These are phyloP conservation scores for Tillandsia leiboldiana DNA, from an alignment of 176 grass and related monocot genomes.

Conservation along the genomic window DNA sequence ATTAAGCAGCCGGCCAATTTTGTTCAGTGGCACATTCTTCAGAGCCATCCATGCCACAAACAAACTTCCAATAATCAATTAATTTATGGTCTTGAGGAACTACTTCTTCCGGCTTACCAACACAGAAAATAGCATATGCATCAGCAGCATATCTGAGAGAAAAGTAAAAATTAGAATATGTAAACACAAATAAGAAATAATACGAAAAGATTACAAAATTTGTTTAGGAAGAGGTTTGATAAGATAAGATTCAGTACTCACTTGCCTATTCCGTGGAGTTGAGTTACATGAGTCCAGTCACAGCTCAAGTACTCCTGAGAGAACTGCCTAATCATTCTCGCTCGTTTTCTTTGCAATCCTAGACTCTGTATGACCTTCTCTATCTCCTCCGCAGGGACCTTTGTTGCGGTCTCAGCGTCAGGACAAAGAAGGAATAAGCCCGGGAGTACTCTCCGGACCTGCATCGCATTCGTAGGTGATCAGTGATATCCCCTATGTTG, in stretches of 20 bases:
- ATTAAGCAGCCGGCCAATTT: not conserved
- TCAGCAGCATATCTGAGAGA: slow-evolving; percentile 65
- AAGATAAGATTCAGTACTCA: slow-evolving; percentile 13
- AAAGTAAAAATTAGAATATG: not conserved
- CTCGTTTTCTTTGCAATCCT: slow-evolving; percentile 36
- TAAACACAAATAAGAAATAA: not conserved
- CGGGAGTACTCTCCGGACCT: slow-evolving; percentile 26
- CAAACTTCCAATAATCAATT: slow-evolving; percentile 58
- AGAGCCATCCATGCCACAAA: slow-evolving; percentile 6
- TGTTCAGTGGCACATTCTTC: not conserved
- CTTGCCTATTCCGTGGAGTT: slow-evolving; percentile 72
- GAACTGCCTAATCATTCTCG: slow-evolving; percentile 39
- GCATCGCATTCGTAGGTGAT: not conserved
- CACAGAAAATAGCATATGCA: slow-evolving; percentile 80
- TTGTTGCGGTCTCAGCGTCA: slow-evolving; percentile 18
- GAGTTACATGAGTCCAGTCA: slow-evolving; percentile 54
- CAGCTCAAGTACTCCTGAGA: slow-evolving; percentile 29
- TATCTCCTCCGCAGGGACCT: slow-evolving; percentile 27
- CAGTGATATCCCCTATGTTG: not conserved
- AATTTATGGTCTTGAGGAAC: slow-evolving; percentile 61
- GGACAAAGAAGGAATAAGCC: slow-evolving; percentile 28
- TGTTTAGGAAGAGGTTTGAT: not conserved
- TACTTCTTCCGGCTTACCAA: slow-evolving; percentile 41
- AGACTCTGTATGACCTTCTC: slow-evolving; percentile 27
- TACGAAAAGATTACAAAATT: not conserved